phyloP scores from a whole-genome alignment of 495 filamentous ascomycete species.

The Penicillium argentinense region DNA sequence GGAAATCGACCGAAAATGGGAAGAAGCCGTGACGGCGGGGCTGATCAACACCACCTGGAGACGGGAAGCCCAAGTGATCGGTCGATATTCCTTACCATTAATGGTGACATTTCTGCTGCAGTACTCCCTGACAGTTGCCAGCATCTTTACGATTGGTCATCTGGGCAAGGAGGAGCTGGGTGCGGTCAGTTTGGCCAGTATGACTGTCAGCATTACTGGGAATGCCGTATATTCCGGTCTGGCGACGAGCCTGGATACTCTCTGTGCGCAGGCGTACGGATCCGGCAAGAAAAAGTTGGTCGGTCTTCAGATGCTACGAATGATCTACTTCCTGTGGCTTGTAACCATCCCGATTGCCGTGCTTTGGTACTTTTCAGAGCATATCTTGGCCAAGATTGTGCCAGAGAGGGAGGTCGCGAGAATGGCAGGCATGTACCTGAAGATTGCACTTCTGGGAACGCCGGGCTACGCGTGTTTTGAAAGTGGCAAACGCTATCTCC shows the following conservation, averaged over 20 bases:
- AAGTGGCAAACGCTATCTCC: constrained; percentile 69
- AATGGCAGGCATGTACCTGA: constrained; percentile 67
- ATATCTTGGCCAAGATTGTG: constrained; percentile 60
- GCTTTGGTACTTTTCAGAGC: constrained; percentile 62
- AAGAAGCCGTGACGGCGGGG: constrained; percentile 70
- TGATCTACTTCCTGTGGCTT: constrained; percentile 62
- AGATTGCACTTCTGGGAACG: constrained; percentile 62
- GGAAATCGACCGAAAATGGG: constrained; percentile 66
- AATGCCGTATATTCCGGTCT: constrained; percentile 72
- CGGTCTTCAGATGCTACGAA: constrained; percentile 70
- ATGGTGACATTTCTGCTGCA: constrained; percentile 74
- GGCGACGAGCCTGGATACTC: constrained; percentile 70
- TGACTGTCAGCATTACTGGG: constrained; percentile 73
- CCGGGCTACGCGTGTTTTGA: constrained; percentile 74
- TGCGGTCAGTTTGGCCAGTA: constrained; percentile 63
- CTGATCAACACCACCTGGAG: constrained; percentile 81
- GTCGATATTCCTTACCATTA: constrained; percentile 61
- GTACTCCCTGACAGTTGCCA: constrained; percentile 70
- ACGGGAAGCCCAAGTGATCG: constrained; percentile 71
- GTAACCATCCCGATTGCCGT: constrained; percentile 65
- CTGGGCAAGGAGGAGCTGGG: constrained; percentile 63
- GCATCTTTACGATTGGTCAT: constrained; percentile 67
- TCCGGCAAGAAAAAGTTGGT: constrained; percentile 68
- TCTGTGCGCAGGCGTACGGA: constrained; percentile 76
- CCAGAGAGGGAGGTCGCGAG: constrained; percentile 62